A percentile compares a stretch with the other conserved stretches of the same genome.
Conservation (phyloP, 768 basidiomycete genomes). For the Tephrocybe sp. region DNA sequence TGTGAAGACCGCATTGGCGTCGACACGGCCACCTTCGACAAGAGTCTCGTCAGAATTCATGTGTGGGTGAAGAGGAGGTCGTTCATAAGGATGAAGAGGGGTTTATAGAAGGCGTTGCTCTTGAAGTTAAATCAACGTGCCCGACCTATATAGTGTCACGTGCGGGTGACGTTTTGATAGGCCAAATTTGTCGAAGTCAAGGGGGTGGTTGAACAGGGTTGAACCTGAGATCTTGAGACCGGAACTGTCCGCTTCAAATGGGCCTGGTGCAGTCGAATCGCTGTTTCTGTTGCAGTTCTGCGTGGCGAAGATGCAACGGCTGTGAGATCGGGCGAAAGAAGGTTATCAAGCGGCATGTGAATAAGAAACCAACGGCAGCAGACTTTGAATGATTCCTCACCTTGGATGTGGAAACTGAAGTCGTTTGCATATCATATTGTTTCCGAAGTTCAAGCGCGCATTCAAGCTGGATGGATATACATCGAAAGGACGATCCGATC, state of each 20-base stretch:
- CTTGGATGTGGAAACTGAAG: neutral
- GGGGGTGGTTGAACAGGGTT: neutral
- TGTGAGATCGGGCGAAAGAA: neutral
- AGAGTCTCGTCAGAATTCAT: slow-evolving; percentile 20
- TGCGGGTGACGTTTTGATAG: slow-evolving; percentile 4
- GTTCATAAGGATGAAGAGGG: slow-evolving; percentile 5
- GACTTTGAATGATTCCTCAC: no score
- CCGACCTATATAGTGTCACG: slow-evolving; percentile 6
- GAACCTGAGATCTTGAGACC: neutral
- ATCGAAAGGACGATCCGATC: neutral
- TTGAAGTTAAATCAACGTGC: neutral
- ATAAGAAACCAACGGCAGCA: no score
- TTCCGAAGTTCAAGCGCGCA: neutral
- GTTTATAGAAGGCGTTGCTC: neutral
- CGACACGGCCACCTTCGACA: slow-evolving; percentile 14
- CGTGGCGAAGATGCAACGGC: neutral
- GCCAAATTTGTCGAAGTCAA: neutral
- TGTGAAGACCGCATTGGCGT: slow-evolving; percentile 15
- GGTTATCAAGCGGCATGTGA: neutral
- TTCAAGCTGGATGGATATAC: neutral
- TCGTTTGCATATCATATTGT: no score
- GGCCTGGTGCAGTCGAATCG: neutral
- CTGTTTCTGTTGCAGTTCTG: neutral
- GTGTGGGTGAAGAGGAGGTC: neutral
- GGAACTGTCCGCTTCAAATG: neutral